Evolutionary conservation across 1,284 basidiomycete species (phyloP), one percentile per base, ranked within the genome.

Genomic region (Fistulina hepatica): DNA sequence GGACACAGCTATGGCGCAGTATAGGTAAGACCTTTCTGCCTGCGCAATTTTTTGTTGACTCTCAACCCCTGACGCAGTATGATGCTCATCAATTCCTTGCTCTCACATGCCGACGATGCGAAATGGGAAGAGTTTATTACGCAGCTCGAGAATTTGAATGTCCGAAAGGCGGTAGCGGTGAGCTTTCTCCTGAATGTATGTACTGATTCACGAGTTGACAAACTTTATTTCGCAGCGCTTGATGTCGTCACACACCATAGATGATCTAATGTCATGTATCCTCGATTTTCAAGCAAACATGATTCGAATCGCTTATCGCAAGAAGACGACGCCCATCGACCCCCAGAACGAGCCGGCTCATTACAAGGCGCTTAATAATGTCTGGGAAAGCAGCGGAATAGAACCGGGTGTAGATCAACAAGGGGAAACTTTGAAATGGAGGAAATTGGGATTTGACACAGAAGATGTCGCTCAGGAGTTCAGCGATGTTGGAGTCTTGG

Each of bases 271-370:
- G 3, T 88, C 82, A 0, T 84, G 81, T 44, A 88, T 95, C 37
- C 70, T 94, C 40, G 86, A 93, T 50, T 95, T 94, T 57, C 92
- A 95, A 65, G 78, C 83, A 27, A 90, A 90, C 56, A 77, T 91
- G 50, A 70, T 89, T 38, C 73, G 84, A 20, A 76, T 92, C 12
- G 79, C 81, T 2, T 81, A 88, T 51, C 74, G 80, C 36, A 81
- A 81, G 55, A 88, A 93, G 57, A 76, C 70, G 6, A 83, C 79
- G 0, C 61, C 75, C 2, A 82, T 95, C 21, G 76, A 88, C 46
- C 76, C 81, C 3, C 72, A 76, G 19, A 58, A 60, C 28, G 74
- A 81, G 46, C 63, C 69, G 3, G 58, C 63, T 0, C 84, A 92
- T 50, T 69, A 67, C 21, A 66, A 65, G 11, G 67, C 75, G 34